Conservation (phyloP, 148 eudicot genomes). For the Chenopodium album region DNA sequence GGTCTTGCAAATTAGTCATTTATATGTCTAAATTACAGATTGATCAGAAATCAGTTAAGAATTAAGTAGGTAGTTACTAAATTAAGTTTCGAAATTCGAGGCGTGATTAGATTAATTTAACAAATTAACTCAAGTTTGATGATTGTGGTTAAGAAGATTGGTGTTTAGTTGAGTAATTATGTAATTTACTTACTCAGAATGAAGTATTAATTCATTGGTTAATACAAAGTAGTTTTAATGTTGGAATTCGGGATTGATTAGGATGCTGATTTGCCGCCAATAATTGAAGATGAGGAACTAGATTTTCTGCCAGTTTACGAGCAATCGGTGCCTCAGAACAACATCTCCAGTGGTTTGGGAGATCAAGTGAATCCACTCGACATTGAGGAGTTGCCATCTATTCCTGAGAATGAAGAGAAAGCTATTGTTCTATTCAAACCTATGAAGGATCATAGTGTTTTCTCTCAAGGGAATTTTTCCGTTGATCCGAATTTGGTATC, state of each 20-base stretch:
- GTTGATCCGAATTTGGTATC: conserved; percentile 53
- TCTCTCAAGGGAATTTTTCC: conserved; percentile 36
- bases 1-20: too few relatives aligned
- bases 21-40: too few relatives aligned
- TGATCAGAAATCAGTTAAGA: too few relatives aligned
- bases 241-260: conserved; percentile 20
- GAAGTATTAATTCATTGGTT: neutral
- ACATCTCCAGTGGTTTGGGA: conserved; percentile 10
- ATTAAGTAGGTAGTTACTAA: neutral
- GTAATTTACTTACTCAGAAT: neutral
- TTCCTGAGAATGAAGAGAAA: conserved; percentile 55
- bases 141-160: neutral
- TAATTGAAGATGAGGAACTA: conserved; percentile 58
- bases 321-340: conserved; percentile 14
- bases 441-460: conserved; percentile 19
- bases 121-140: neutral
- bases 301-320: conserved; percentile 27
- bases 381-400: conserved; percentile 51
- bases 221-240: neutral
- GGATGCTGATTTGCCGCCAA: conserved; percentile 75
- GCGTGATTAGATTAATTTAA: neutral
- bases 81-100: neutral
- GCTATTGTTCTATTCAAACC: conserved; percentile 80
- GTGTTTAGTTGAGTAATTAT: neutral
- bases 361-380: conserved; percentile 21